Evolutionary conservation across 2,329 filamentous ascomycete species (phyloP), one percentile per base, ranked within the genome.

Genomic region (Pseudogymnoascus sp.): DNA sequence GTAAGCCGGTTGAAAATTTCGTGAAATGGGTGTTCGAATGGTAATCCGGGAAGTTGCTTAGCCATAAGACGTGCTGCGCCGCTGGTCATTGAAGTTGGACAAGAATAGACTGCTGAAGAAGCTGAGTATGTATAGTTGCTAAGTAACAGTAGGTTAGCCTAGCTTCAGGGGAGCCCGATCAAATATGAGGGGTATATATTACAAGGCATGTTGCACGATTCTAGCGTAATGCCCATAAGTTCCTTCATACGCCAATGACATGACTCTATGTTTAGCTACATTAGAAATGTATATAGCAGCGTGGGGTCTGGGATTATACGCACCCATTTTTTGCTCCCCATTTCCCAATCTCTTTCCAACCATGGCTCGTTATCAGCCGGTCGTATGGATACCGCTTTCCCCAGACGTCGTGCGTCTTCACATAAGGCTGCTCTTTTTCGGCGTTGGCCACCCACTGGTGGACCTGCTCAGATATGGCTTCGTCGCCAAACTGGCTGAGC

Each of bases 51-150:
- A 19, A 70, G 64, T 42, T 70, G 68, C 23, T 67, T 63, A 11
- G 64, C 63, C 15, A 70, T 62, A 35, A 72, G 62, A 19, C 64
- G 69, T 15, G 72, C 73, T n/a, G 76, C 77, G 10, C 77, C 77
- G 64, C 78, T 75, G 1, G 74, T 75, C 82, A 84, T 84, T 44
- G 77, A 77, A 66, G 78, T 76, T 1, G 82, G 82, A 65, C 82
- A 84, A 1, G 78, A 79, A 9, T 79, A 78, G 59, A 79, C 74
- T 0, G 77, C 80, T 7, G 74, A 77, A 1, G 78, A 79, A 4
- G 75, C 75, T 1, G 73, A 72, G 74, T 80, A 83, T 6, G 83
- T 67, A 67, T 82, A 80, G 53, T 74, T 72, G 21, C 71, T 72
- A 21, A 23, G 29, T n/a, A 33, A n/a, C 21, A 44, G 7, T 29